These are phyloP conservation scores for Alternaria longipes DNA, from an alignment of 2,329 filamentous ascomycete species.

Conservation along the genomic window DNA sequence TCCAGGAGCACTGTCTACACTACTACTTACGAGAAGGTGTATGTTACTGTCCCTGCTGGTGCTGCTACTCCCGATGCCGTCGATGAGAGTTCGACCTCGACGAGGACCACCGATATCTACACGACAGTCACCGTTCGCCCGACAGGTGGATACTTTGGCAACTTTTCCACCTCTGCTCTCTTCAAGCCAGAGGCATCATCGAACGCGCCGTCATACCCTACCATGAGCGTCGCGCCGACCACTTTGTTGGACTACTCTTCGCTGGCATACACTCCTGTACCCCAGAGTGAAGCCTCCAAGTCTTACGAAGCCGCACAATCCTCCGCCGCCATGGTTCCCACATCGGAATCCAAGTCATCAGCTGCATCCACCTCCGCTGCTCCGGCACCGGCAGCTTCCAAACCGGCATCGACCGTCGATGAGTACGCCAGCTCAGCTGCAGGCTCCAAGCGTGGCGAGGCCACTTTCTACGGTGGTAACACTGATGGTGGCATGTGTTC, in stretches of 20 bases:
- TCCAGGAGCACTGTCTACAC: slow-evolving; percentile 28
- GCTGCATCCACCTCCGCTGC: slow-evolving; percentile 14
- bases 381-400: neutral
- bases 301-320: slow-evolving; percentile 3
- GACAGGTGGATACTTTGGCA: slow-evolving; percentile 13
- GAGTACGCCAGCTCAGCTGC: slow-evolving; percentile 6
- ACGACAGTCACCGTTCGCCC: slow-evolving; percentile 30
- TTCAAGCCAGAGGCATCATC: slow-evolving; percentile 2
- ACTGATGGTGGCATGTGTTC: slow-evolving; percentile 69
- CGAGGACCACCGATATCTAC: slow-evolving; percentile 23
- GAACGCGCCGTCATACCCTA: slow-evolving; percentile 13
- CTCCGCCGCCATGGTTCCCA: slow-evolving; percentile 3
- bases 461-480: slow-evolving; percentile 52
- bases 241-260: neutral
- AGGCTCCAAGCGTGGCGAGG: slow-evolving; percentile 36
- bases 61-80: slow-evolving; percentile 13
- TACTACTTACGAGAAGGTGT: slow-evolving; percentile 30
- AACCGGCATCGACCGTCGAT: neutral
- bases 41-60: slow-evolving; percentile 34
- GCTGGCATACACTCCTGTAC: slow-evolving; percentile 1
- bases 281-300: slow-evolving; percentile 1
- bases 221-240: slow-evolving; percentile 2
- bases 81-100: slow-evolving; percentile 19
- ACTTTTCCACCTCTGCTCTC: slow-evolving; percentile 20
- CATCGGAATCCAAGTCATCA: slow-evolving; percentile 7